Evolutionary conservation across 2,329 filamentous ascomycete genomes (phyloP).

Genomic region (Penicillium palitans): DNA sequence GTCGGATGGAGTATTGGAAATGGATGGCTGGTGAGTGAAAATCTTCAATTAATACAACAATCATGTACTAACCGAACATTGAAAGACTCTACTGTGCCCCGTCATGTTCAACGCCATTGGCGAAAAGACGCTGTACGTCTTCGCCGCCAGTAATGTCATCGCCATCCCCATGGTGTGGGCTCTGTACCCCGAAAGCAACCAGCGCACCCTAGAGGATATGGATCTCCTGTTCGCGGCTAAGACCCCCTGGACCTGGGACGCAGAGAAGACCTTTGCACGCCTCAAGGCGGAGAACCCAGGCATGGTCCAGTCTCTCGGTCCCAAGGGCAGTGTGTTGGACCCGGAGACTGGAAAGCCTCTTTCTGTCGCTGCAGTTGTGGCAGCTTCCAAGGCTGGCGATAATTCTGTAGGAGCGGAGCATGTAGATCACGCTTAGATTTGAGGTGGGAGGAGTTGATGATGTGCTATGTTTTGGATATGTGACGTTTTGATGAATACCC

Average conservation of each 20-base stretch:
- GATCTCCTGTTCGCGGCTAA: conserved; percentile 69
- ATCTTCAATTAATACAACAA: conserved; percentile 25
- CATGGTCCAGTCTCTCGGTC: conserved; percentile 41
- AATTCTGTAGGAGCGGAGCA: conserved; percentile 16
- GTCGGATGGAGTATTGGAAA: conserved; percentile 76
- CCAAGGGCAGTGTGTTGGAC: conserved; percentile 37
- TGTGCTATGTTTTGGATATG: not conserved
- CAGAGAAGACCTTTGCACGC: conserved; percentile 63
- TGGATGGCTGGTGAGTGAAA: conserved; percentile 56
- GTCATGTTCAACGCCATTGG: conserved; percentile 64
- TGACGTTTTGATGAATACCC: not conserved
- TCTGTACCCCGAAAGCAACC: conserved; percentile 71
- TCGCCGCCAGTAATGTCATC: conserved; percentile 66
- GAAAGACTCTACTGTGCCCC: conserved; percentile 53
- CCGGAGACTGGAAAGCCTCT: conserved; percentile 31
- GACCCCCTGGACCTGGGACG: conserved; percentile 70
- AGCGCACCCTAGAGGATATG: conserved; percentile 74
- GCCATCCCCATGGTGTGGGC: conserved; percentile 71
- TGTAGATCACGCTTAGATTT: conserved; percentile 18
- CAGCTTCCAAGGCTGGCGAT: conserved; percentile 8
- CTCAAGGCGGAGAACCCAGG: conserved; percentile 63
- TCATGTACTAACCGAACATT: conserved; percentile 9
- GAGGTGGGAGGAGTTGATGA: not conserved
- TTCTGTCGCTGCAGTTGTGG: conserved; percentile 6
- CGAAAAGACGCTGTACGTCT: conserved; percentile 73